Evolutionary conservation across 2,329 filamentous ascomycete genomes (phyloP).

Genomic region (Apiospora arundinis): DNA sequence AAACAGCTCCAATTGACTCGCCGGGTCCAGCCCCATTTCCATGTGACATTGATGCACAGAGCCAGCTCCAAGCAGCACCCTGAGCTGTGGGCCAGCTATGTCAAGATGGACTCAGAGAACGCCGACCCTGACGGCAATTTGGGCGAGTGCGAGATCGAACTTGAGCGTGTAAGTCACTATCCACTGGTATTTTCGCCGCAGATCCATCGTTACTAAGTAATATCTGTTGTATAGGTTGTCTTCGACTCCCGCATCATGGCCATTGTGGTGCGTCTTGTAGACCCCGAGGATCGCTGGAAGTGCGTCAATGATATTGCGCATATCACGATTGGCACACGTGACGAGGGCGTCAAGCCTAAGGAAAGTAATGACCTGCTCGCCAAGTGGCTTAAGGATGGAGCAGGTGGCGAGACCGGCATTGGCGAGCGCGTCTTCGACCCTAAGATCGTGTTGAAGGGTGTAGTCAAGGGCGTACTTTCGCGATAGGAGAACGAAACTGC

Average conservation of each 20-base stretch:
- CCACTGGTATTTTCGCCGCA: neutral
- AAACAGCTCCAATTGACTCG: slow-evolving; percentile 73
- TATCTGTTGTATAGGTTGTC: slow-evolving; percentile 65
- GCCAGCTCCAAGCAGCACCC: slow-evolving; percentile 65
- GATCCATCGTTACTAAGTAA: neutral
- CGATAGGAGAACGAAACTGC: slow-evolving; percentile 43
- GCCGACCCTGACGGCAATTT: slow-evolving; percentile 53
- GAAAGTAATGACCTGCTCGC: slow-evolving; percentile 89
- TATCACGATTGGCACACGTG: slow-evolving; percentile 86
- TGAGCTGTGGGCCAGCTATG: slow-evolving; percentile 79
- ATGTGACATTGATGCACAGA: slow-evolving; percentile 92
- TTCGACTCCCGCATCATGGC: slow-evolving; percentile 91
- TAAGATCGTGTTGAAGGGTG: slow-evolving; percentile 54
- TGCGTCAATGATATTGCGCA: slow-evolving; percentile 83
- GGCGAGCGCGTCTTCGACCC: slow-evolving; percentile 57
- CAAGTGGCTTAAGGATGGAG: slow-evolving; percentile 71
- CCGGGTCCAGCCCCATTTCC: slow-evolving; percentile 84
- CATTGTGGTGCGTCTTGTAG: slow-evolving; percentile 78
- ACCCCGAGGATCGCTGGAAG: slow-evolving; percentile 63
- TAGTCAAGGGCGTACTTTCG: slow-evolving; percentile 56
- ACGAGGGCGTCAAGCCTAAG: slow-evolving; percentile 80
- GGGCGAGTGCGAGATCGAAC: slow-evolving; percentile 67
- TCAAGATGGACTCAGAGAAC: slow-evolving; percentile 53
- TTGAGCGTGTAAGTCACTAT: slow-evolving; percentile 59
- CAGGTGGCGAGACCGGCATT: slow-evolving; percentile 50